Conservation (phyloP, 2,329 filamentous ascomycete species). For the Pezicula neosporulosa region DNA sequence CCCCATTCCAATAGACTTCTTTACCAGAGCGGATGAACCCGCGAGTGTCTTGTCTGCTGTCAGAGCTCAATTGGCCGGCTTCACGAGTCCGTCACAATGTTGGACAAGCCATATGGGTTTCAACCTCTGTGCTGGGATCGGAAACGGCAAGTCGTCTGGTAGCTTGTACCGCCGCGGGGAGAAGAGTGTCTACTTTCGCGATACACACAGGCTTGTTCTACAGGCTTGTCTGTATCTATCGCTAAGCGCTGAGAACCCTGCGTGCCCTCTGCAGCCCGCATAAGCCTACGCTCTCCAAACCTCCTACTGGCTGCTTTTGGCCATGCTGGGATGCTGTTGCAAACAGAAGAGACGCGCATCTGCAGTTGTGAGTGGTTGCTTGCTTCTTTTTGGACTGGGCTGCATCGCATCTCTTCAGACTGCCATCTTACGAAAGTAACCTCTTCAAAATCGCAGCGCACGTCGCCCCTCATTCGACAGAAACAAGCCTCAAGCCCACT, state of each 20-base stretch:
- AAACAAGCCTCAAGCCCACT: no score
- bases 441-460: neutral
- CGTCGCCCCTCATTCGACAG: slow-evolving; percentile 1
- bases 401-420: neutral
- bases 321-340: slow-evolving; percentile 2
- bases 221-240: neutral
- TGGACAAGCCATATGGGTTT: neutral
- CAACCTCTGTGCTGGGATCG: no score
- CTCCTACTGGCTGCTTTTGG: slow-evolving; percentile 6
- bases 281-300: slow-evolving; percentile 1
- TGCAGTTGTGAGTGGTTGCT: slow-evolving; percentile 18
- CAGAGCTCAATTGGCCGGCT: neutral
- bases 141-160: no score
- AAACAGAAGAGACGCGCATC: slow-evolving; percentile 23
- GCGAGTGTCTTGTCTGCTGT: neutral
- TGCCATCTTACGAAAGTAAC: neutral
- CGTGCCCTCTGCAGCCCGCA: slow-evolving; percentile 5
- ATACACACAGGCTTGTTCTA: neutral
- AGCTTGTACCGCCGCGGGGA: no score
- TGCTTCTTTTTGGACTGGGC: neutral
- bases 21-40: slow-evolving; percentile 1
- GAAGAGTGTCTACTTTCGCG: no score
- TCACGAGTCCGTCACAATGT: neutral
- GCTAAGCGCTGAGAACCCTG: slow-evolving; percentile 8
- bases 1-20: neutral